A percentile compares a stretch with the other conserved stretches of the same genome.
Conservation (phyloP, 108 stramenopile genomes). For the Skeletonema marinoi region DNA sequence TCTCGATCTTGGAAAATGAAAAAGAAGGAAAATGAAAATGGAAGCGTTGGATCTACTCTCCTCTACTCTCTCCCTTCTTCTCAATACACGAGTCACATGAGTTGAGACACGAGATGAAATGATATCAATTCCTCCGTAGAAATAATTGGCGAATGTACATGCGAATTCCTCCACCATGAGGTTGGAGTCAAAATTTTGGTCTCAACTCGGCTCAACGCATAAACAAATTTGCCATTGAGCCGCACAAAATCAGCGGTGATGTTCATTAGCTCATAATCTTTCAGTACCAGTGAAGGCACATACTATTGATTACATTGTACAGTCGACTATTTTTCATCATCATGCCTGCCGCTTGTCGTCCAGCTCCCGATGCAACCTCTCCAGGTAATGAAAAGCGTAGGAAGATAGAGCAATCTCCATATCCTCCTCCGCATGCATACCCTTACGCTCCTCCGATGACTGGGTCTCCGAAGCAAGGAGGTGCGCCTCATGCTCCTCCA, state of each 20-base stretch:
- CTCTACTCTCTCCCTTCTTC: no score
- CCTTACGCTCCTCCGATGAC: neutral
- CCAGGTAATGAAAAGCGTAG: conserved; percentile 5
- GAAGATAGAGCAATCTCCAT: neutral
- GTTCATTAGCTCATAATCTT: neutral
- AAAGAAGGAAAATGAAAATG: no score
- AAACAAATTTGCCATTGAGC: neutral
- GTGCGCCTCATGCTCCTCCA: neutral
- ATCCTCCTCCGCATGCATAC: neutral
- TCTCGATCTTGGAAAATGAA: no score
- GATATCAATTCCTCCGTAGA: neutral
- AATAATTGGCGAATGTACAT: neutral
- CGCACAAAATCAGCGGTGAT: neutral
- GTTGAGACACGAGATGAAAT: no score
- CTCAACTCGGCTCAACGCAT: conserved; percentile 1
- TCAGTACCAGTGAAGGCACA: no score
- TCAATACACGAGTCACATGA: no score
- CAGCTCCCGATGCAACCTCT: neutral
- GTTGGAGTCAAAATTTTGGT: neutral
- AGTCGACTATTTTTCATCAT: neutral
- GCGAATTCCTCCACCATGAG: neutral
- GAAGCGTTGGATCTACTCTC: no score
- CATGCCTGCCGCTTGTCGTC: neutral
- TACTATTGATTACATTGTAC: no score
- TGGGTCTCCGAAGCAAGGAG: neutral